Evolutionary conservation across 1,284 basidiomycete species (phyloP), one percentile per base, ranked within the genome.

Genomic region (Fereydounia khargensis): DNA sequence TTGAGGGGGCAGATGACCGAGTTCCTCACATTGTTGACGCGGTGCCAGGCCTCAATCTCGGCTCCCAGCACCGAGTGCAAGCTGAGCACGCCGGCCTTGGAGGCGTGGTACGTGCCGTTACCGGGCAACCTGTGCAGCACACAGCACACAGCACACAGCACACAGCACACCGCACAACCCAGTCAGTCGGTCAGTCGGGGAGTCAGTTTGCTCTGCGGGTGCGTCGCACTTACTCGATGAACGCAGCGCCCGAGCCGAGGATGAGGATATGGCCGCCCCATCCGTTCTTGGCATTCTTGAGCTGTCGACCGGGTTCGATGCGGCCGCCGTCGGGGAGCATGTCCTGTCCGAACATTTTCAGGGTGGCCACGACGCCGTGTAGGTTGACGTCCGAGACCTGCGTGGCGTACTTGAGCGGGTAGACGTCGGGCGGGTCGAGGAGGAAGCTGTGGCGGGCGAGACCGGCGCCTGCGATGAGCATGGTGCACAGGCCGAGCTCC

Each of bases 231-330:
- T 18, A 51, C 48, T 59, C 53, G 20, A 55, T 39, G 35, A 53
- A 66, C 2, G 64, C 56, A 6, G 64, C 56, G 14, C 64, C 64
- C 4, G 44, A 49, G 16, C 53, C 65, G 31, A 68, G 57, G 42
- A 66, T 41, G 16, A 68, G 51, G 23, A 68, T 68, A 28, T 68
- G 65, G 7, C 65, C 65, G 8, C 65, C 65, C 46, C 48, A 62
- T 3, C 54, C 53, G 34, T 65, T 65, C 30, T 42, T 49, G 17
- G 62, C 58, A 14, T 51, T 45, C 25, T 54, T 51, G 47, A 39
- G 42, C 8, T 50, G 47, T n/a, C n/a, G n/a, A 6, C 22, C 13
- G 1, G 48, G 38, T 24, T 64, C 60, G 19, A 47, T 48, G 23
- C 51, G 46, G 13, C 52, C 52, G 24, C 52, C 56, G 19, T 63